These are phyloP conservation scores for Chrysophaeum taylorii DNA, from an alignment of 352 stramenopile species.

Conservation along the genomic window DNA sequence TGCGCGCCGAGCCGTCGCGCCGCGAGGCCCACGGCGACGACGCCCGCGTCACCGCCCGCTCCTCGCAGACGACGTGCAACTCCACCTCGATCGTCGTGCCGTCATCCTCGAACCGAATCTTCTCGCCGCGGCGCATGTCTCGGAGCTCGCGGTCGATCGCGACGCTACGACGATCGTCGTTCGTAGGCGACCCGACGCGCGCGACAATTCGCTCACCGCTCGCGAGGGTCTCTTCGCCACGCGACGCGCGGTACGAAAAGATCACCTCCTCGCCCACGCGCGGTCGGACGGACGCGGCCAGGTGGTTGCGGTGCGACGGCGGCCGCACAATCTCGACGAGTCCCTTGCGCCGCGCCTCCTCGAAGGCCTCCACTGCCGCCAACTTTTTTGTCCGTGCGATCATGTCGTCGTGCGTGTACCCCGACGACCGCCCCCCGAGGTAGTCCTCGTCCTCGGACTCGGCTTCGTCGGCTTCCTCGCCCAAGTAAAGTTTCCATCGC, in stretches of 20 bases:
- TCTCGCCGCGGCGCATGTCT: conserved; percentile 3
- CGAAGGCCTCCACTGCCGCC: neutral
- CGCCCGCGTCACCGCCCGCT: neutral
- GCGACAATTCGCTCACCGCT: neutral
- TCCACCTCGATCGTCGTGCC: neutral
- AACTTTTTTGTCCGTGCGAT: neutral
- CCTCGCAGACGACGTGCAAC: neutral
- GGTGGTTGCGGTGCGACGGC: neutral
- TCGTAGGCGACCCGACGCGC: neutral
- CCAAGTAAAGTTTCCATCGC: conserved; percentile 2
- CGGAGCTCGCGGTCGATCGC: neutral
- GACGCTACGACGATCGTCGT: neutral
- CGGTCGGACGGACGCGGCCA: neutral
- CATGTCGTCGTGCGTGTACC: conserved; percentile 10
- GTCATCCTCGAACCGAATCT: neutral
- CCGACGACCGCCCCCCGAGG: neutral
- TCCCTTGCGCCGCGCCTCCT: neutral
- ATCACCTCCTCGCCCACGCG: neutral
- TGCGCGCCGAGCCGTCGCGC: neutral
- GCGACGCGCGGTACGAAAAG: neutral
- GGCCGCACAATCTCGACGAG: neutral
- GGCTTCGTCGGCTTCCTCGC: neutral
- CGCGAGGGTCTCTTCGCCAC: neutral
- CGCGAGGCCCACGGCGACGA: neutral
- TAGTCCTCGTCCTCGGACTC: conserved; percentile 2